These are phyloP conservation scores for Madurella mycetomatis DNA, from an alignment of 2,329 filamentous ascomycete species.

Conservation along the genomic window DNA sequence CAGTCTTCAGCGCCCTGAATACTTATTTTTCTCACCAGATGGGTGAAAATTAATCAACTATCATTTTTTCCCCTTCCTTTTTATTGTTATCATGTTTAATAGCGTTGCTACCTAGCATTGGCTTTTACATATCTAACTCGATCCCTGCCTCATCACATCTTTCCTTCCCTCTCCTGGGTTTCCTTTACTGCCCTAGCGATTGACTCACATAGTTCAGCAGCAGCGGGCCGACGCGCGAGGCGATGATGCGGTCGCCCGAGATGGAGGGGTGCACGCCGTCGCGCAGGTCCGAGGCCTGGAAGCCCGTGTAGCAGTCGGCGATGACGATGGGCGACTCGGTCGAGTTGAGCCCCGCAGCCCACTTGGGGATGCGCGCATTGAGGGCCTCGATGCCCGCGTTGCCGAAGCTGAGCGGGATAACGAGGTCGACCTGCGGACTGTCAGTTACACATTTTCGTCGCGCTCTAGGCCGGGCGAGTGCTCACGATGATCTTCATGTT, in stretches of 20 bases:
- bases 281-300: constrained; percentile 30
- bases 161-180: neutral
- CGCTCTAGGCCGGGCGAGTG: constrained; percentile 12
- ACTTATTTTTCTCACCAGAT: too few relatives aligned
- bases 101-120: too few relatives aligned
- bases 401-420: constrained; percentile 35
- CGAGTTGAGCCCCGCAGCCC: constrained; percentile 34
- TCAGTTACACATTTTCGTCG: neutral
- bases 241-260: constrained; percentile 34
- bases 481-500: constrained; percentile 39
- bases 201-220: constrained; percentile 32
- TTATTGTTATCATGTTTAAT: too few relatives aligned
- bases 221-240: constrained; percentile 30
- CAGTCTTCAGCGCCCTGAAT: too few relatives aligned
- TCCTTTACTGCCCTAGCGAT: constrained; percentile 13
- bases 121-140: too few relatives aligned
- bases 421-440: constrained; percentile 32
- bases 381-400: constrained; percentile 28
- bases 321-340: constrained; percentile 38
- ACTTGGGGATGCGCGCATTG: constrained; percentile 36
- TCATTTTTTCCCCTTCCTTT: too few relatives aligned
- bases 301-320: constrained; percentile 37
- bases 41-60: too few relatives aligned
- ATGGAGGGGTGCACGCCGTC: constrained; percentile 41
- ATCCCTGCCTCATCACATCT: constrained; percentile 6